These are phyloP conservation scores for Cunninghamia lanceolata DNA, from an alignment of 75 land plant genomes.

Conservation along the genomic window DNA sequence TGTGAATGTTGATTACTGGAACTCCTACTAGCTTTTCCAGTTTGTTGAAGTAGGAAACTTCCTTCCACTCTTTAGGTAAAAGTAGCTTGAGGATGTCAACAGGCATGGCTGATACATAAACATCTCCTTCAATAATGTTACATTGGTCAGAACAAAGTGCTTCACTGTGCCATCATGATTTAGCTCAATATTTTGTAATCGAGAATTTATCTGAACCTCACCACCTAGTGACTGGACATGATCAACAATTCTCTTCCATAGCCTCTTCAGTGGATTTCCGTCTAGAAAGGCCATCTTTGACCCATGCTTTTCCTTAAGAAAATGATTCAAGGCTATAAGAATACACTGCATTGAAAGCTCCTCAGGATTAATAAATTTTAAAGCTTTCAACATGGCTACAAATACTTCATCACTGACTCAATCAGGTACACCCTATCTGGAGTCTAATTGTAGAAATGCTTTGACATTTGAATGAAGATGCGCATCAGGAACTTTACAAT, in stretches of 20 bases:
- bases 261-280: constrained; percentile 99
- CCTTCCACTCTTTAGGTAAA: constrained; percentile 85
- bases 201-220: constrained; percentile 75
- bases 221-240: constrained; percentile 80
- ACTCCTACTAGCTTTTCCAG: constrained; percentile 95
- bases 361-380: constrained; percentile 96
- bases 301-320: constrained; percentile 98
- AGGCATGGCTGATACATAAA: constrained; percentile 90
- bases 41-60: constrained; percentile 76
- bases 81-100: constrained; percentile 96
- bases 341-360: constrained; percentile 99
- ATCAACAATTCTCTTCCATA: constrained; percentile 90
- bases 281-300: constrained; percentile 99
- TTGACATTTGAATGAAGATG: no score
- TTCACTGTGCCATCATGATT: constrained; percentile 88
- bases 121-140: constrained; percentile 73
- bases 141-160: constrained; percentile 69
- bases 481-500: no score
- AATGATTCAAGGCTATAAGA: constrained; percentile 95
- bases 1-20: constrained; percentile 96
- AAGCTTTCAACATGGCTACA: constrained; percentile 98
- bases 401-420: constrained; percentile 94
- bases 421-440: constrained; percentile 92
- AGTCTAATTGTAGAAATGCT: no score
- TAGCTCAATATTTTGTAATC: constrained; percentile 78